Evolutionary conservation across 305 asterid species (phyloP).

Genomic region (Fraxinus baroniana): DNA sequence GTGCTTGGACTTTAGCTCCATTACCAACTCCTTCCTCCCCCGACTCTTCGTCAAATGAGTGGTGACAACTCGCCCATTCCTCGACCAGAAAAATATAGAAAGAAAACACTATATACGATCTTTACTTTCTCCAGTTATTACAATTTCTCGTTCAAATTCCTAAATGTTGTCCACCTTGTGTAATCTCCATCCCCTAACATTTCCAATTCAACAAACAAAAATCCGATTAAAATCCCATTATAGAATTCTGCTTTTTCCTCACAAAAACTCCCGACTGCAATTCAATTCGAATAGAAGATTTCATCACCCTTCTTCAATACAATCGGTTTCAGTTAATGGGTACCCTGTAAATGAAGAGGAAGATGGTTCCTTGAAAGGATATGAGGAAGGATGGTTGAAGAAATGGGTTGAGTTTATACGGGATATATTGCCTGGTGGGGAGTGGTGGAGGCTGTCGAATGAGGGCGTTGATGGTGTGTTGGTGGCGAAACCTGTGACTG

Average conservation of each 20-base stretch:
- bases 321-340: conserved; percentile 64
- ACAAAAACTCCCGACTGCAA: conserved; percentile 25
- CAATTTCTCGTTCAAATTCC: not conserved
- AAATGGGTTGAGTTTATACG: conserved; percentile 51
- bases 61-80: conserved; percentile 4
- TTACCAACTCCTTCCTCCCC: not conserved
- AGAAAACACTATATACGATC: not conserved
- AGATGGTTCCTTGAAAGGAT: conserved; percentile 12
- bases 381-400: conserved; percentile 31
- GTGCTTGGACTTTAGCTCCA: not conserved
- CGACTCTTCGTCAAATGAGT: not conserved
- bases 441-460: conserved; percentile 78
- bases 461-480: conserved; percentile 49
- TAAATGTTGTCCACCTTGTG: conserved; percentile 41
- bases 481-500: conserved; percentile 81
- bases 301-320: conserved; percentile 36
- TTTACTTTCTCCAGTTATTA: not conserved
- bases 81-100: not conserved
- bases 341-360: conserved; percentile 38
- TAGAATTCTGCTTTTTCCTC: conserved; percentile 18
- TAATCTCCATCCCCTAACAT: conserved; percentile 35
- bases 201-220: conserved; percentile 29
- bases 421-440: conserved; percentile 72
- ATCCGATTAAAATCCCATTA: conserved; percentile 18
- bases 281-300: conserved; percentile 24